Percentiles rank a stretch among this genome's conserved stretches.
These are phyloP conservation scores for Betula pendula DNA, from an alignment of 306 rosid genomes.

Conservation along the genomic window DNA sequence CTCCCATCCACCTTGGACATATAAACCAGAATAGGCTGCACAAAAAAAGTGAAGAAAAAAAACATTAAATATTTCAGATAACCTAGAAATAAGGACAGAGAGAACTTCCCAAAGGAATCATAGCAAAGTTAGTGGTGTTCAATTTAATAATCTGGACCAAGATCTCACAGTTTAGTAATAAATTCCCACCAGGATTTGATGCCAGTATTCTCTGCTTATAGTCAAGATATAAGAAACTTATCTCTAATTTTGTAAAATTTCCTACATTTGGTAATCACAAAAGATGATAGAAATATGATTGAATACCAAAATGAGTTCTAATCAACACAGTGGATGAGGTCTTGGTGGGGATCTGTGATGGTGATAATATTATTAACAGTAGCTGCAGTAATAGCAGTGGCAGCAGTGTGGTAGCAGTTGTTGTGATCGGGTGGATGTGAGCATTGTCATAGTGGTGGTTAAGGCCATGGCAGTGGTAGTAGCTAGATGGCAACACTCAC, in stretches of 20 bases:
- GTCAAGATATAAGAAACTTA: background rate
- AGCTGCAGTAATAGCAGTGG: background rate
- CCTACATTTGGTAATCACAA: background rate
- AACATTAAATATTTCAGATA: conserved; percentile 26
- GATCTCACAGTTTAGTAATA: background rate
- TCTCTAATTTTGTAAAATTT: background rate
- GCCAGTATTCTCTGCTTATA: background rate
- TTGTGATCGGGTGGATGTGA: background rate
- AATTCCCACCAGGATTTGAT: background rate
- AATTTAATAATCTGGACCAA: background rate
- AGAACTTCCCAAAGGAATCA: conserved; percentile 4
- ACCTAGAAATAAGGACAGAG: conserved; percentile 13
- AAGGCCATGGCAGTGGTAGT: background rate
- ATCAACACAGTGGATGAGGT: background rate
- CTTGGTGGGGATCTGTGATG: background rate
- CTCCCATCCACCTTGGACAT: conserved; percentile 99
- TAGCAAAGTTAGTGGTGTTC: background rate
- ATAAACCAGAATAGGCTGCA: conserved; percentile 95
- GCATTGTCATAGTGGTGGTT: background rate
- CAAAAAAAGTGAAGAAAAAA: conserved; percentile 36
- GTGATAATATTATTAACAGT: background rate
- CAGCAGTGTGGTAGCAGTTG: background rate
- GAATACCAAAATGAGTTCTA: background rate
- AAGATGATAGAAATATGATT: background rate
- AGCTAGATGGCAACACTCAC: background rate